Percentiles rank a stretch among this genome's conserved stretches.
phyloP scores from a whole-genome alignment of 106 monocot species.

The Agapanthus africanus region DNA sequence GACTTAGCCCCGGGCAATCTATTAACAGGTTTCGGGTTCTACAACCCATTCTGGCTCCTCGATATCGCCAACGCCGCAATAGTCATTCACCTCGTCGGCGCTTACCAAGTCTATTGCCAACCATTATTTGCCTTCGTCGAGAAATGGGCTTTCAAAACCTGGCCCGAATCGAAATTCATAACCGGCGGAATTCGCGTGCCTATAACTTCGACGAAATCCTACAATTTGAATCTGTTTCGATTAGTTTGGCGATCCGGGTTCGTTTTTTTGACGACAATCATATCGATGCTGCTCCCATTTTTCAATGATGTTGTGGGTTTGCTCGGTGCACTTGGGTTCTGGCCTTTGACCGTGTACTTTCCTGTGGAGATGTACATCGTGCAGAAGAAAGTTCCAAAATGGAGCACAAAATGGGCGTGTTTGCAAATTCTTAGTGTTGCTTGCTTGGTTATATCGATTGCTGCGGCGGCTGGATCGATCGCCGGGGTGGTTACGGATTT shows the following conservation, averaged over 20 bases:
- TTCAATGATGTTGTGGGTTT: conserved; percentile 84
- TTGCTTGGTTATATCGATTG: conserved; percentile 45
- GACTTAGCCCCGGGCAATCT: conserved; percentile 60
- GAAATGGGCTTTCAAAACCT: conserved; percentile 30
- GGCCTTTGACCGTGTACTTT: conserved; percentile 83
- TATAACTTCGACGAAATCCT: conserved; percentile 3
- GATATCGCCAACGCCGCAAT: conserved; percentile 90
- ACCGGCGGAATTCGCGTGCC: conserved; percentile 30
- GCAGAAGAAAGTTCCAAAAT: conserved; percentile 49
- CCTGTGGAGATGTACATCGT: conserved; percentile 77
- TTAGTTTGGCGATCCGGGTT: conserved; percentile 56
- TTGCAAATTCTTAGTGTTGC: conserved; percentile 60
- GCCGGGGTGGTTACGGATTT: conserved; percentile 56
- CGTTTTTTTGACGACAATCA: conserved; percentile 52
- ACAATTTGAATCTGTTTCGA: conserved; percentile 44
- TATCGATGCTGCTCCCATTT: conserved; percentile 76
- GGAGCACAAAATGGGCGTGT: conserved; percentile 60
- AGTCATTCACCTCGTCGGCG: conserved; percentile 83
- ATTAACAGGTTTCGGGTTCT: conserved; percentile 85
- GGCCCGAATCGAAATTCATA: conserved; percentile 57
- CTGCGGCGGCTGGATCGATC: conserved; percentile 47
- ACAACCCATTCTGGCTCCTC: conserved; percentile 93
- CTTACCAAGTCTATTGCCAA: conserved; percentile 94
- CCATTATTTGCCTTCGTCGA: conserved; percentile 93
- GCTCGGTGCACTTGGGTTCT: conserved; percentile 66